Percentiles rank a stretch among this genome's conserved stretches.
Conservation (phyloP, 2,329 filamentous ascomycete species). For the Ophiostoma himal-ulmi region DNA sequence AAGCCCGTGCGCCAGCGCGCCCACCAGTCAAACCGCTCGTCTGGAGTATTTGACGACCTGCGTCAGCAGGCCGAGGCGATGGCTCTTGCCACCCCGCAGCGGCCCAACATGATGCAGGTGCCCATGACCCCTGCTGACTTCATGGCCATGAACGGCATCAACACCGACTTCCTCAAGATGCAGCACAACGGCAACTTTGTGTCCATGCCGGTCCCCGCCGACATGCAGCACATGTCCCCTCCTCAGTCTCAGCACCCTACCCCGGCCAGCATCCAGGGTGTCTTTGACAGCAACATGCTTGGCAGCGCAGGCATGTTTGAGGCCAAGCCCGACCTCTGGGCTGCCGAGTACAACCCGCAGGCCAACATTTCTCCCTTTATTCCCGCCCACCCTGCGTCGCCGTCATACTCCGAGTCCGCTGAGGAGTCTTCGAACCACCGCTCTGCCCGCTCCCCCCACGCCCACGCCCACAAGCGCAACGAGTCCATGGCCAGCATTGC, state of each 20-base stretch:
- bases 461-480: constrained; percentile 47
- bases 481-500: constrained; percentile 55
- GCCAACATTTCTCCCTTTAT: constrained; percentile 24
- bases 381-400: constrained; percentile 14
- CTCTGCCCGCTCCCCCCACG: constrained; percentile 29
- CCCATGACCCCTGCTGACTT: constrained; percentile 54
- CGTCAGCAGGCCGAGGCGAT: constrained; percentile 48
- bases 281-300: constrained; percentile 31
- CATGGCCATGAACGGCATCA: constrained; percentile 40
- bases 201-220: constrained; percentile 33
- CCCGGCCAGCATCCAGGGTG: constrained; percentile 46
- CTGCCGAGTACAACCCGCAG: constrained; percentile 28
- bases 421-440: constrained; percentile 22
- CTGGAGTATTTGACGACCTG: constrained; percentile 55
- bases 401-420: constrained; percentile 21
- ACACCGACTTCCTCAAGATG: constrained; percentile 35
- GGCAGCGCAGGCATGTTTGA: constrained; percentile 35
- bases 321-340: constrained; percentile 39
- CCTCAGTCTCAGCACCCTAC: constrained; percentile 49
- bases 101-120: constrained; percentile 43
- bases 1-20: constrained; percentile 43
- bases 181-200: constrained; percentile 30
- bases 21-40: constrained; percentile 40
- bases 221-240: constrained; percentile 40
- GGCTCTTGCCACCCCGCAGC: constrained; percentile 51